Base-by-base conservation (phyloP, 202 grass and related monocot species). In the Digitaria exilis region DNA sequence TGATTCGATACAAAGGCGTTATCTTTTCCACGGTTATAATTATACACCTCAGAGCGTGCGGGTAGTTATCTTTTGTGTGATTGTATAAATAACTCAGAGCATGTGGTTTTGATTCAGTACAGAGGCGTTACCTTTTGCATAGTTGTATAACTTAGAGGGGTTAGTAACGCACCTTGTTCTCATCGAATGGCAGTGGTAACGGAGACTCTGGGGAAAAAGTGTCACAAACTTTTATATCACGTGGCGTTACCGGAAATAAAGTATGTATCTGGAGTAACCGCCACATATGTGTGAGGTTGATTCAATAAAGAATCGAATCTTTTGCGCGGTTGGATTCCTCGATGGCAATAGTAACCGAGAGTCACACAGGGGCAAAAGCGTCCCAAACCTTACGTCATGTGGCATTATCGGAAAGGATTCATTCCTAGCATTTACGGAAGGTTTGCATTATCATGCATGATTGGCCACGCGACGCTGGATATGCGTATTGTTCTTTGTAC, bases 181-280 rank as follows among this genome's bases (percentile, higher is more conserved):
- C 2, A 0, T 2, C 5, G 6, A n/a, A 73, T n/a, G 8, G 0
- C 0, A 0, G 0, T 39, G 35, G 6, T 55, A 55, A 24, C 2
- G 0, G 30, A 16, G 5, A 55, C 9, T 54, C 1, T 2, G 2
- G 29, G 30, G 2, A 15, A 49, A 28, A 70, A 46, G 22, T 18
- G 6, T 17, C 67, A 70, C 13, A 3, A 5, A 28, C 4, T 39
- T 19, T 28, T 49, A 30, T 3, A 11, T 19, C 0, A 0, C 5
- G 0, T 71, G 43, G 3, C 2, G 15, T 30, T 49, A 30, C 0
- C 0, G 3, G 9, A 39, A 39, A 39, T 1, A 26, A 48, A 50
- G 4, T 31, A 0, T 2, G 12, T 57, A 57, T 57, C 8, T 57
- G 22, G 1, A 28, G 41, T 45, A 39, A 39, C 6, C 37, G 37